phyloP scores from a whole-genome alignment of 371 early-diverging fungal species.

The Sporodiniella umbellata region DNA sequence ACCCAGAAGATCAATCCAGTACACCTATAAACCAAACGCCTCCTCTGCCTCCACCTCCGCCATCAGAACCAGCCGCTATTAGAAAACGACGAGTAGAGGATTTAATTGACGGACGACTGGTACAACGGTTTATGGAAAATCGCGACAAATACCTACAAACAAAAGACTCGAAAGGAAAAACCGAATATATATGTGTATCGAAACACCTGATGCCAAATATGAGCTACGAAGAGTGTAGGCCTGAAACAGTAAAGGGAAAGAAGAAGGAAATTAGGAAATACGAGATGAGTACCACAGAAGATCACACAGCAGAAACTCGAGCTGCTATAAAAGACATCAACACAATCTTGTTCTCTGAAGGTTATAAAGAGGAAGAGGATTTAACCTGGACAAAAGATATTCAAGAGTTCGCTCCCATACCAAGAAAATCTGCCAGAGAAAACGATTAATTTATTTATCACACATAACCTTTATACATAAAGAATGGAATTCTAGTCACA shows the following conservation, averaged over 20 bases:
- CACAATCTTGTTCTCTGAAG: conserved; percentile 6
- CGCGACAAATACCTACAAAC: neutral
- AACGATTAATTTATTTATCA: conserved; percentile 2
- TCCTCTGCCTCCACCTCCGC: too few species aligned
- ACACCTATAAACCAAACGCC: neutral
- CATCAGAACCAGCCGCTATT: too few species aligned
- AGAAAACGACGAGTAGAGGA: neutral
- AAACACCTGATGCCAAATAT: neutral
- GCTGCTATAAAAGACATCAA: conserved; percentile 14
- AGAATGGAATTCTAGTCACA: neutral
- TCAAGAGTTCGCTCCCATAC: neutral
- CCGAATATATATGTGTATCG: conserved; percentile 5
- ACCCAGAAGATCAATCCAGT: conserved; percentile 5
- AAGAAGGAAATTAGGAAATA: neutral
- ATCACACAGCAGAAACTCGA: conserved; percentile 15
- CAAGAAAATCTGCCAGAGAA: conserved; percentile 1
- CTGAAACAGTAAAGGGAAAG: neutral
- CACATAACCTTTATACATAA: too few species aligned
- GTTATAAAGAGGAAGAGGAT: conserved; percentile 7
- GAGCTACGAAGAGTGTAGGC: conserved; percentile 20
- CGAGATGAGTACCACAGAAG: neutral
- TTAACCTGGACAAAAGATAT: conserved; percentile 9
- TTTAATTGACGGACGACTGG: neutral
- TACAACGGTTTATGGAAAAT: neutral
- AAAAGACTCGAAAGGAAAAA: conserved; percentile 1